Base-by-base conservation (phyloP, 2,329 filamentous ascomycete genomes). In the Colletotrichum simmondsii region DNA sequence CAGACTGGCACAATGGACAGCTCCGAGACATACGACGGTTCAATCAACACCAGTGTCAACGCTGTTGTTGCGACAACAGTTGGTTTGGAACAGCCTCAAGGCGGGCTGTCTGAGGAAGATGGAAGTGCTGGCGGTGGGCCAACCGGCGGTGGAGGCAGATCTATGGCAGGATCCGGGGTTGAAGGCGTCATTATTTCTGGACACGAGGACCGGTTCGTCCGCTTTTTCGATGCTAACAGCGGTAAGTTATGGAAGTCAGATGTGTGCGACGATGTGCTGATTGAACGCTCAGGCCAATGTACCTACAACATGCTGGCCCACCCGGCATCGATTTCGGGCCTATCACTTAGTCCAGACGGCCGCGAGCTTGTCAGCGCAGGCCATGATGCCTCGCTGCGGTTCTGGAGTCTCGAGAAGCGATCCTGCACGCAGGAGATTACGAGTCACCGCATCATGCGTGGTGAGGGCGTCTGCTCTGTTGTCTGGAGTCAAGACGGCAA, bases 271-370 rank as follows among this genome's bases (percentile, higher is more conserved):
- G 30, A 53, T 6, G 28, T 32, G 14, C 57, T 63, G 56, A 71
- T 10, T 49, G 5, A 59, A 46, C 35, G 11, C 16, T 19, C 35
- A 98, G 97, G 97, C 70, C 97, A 99, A 95, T 98, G 95, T 85
- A 98, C 97, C 75, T 99, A 99, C 84, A 97, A 94, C 79, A 99
- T 99, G 97, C 91, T 98, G 72, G 97, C 97, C 6, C 97, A 99
- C 78, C 95, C 97, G 0, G 93, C 95, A 3, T 93, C 97, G 69
- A 98, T 99, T 76, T 97, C 97, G 1, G 93, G 94, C 30, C 89
- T 99, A 5, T 97, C 95, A 0, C 90, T 99, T 24, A 98, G 95
- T 77, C 97, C 96, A 16, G 96, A 98, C 79, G 95, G 96, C 58
- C 92, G 93, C 71, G 97, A 99, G 85, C 92, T 98, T 12, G 96